Percentiles rank a stretch among this genome's conserved stretches.
Conservation (phyloP, 805 yeast species). For the Suhomyces sp. region DNA sequence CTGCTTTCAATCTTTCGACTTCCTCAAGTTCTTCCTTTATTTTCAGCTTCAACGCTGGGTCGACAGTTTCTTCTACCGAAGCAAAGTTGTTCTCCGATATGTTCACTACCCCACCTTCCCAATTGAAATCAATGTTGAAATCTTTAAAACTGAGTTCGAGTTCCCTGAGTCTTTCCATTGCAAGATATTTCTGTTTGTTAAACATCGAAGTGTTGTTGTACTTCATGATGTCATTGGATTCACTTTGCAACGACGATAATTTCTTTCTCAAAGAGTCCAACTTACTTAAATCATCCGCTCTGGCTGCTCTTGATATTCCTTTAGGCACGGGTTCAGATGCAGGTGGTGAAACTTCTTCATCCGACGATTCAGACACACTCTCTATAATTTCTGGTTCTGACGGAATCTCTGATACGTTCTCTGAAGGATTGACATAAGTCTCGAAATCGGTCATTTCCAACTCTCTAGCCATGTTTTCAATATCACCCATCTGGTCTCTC, state of each 20-base stretch:
- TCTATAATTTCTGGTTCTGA: constrained; percentile 20
- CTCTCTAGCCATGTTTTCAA: constrained; percentile 81
- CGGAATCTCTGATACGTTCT: constrained; percentile 3
- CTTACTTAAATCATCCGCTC: constrained; percentile 53
- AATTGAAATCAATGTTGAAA: constrained; percentile 54
- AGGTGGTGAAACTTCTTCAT: constrained; percentile 14
- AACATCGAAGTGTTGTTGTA: constrained; percentile 59
- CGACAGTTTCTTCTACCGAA: constrained; percentile 20
- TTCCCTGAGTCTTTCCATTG: constrained; percentile 68
- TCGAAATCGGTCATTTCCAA: constrained; percentile 83
- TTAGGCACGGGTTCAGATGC: constrained; percentile 19
- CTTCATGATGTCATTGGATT: constrained; percentile 74
- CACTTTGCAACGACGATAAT: constrained; percentile 61
- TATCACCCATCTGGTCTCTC: constrained; percentile 78
- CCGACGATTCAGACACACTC: constrained; percentile 13
- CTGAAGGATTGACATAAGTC: constrained; percentile 21
- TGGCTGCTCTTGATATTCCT: constrained; percentile 40
- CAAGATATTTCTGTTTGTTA: constrained; percentile 58
- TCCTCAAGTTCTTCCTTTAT: constrained; percentile 41
- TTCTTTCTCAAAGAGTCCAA: constrained; percentile 55
- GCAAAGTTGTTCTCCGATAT: constrained; percentile 11
- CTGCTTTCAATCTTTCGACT: constrained; percentile 39
- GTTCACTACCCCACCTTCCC: constrained; percentile 16
- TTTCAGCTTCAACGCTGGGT: constrained; percentile 34
- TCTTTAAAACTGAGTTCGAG: constrained; percentile 66